These are phyloP conservation scores for Angophora floribunda DNA, from an alignment of 345 rosid species.

Conservation along the genomic window DNA sequence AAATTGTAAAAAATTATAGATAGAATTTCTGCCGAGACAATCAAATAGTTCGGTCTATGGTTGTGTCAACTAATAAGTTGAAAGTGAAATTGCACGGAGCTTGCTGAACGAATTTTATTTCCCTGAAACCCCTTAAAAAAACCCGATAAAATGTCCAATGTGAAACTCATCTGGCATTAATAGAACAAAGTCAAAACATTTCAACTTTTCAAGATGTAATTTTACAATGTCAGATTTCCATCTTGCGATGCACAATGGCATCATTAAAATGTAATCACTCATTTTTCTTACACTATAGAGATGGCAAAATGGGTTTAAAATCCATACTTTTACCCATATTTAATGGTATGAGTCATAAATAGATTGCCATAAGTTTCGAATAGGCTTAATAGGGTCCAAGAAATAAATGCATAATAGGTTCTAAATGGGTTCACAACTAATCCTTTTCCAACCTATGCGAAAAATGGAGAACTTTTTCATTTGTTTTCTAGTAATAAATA, in stretches of 20 bases:
- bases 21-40: accelerated
- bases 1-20: too few species aligned
- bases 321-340: too few species aligned
- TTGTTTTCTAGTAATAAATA: too few species aligned
- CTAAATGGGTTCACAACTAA: too few species aligned
- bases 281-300: background rate
- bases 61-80: background rate
- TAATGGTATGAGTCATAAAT: too few species aligned
- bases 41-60: background rate
- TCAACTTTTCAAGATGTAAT: background rate
- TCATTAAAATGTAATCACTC: background rate
- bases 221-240: background rate
- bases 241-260: background rate
- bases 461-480: too few species aligned
- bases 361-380: too few species aligned
- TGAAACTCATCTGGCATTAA: background rate
- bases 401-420: too few species aligned
- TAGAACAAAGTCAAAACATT: background rate
- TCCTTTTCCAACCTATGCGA: too few species aligned
- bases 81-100: background rate
- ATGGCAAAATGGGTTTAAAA: too few species aligned
- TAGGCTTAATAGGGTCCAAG: too few species aligned
- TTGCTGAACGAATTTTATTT: background rate
- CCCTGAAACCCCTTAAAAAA: background rate
- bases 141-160: too few species aligned